Evolutionary conservation across 768 basidiomycete genomes (phyloP).

Genomic region (Pisolithus tinctorius): DNA sequence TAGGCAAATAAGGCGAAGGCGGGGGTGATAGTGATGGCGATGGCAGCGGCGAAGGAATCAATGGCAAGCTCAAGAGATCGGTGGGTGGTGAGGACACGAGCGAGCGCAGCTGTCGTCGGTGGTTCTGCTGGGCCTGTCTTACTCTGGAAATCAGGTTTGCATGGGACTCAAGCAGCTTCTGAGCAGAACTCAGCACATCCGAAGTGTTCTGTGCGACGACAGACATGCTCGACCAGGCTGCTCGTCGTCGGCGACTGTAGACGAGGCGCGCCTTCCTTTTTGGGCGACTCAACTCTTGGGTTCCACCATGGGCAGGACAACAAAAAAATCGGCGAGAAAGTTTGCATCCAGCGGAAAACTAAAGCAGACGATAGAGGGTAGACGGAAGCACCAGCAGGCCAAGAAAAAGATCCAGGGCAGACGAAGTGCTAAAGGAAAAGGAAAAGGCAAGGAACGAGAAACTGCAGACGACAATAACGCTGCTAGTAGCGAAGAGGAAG

Average conservation of each 20-base stretch:
- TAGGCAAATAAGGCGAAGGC: conserved; percentile 32
- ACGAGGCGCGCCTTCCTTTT: conserved; percentile 11
- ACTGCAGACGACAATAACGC: conserved; percentile 18
- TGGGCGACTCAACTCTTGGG: not conserved
- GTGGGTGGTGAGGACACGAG: conserved; percentile 46
- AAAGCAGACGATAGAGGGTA: conserved; percentile 76
- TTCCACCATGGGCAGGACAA: conserved; percentile 48
- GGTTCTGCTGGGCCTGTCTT: conserved; percentile 47
- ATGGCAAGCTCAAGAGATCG: conserved; percentile 49
- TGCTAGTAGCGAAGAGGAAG: conserved; percentile 28
- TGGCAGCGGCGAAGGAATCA: conserved; percentile 50
- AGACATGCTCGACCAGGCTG: not conserved
- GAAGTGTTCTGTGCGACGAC: conserved; percentile 26
- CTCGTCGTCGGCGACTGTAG: not conserved
- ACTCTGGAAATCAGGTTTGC: conserved; percentile 49
- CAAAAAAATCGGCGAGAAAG: conserved; percentile 74
- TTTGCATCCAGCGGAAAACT: conserved; percentile 86
- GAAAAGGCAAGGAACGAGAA: conserved; percentile 16
- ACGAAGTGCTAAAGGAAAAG: conserved; percentile 38
- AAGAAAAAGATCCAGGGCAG: conserved; percentile 65
- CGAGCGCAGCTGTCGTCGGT: conserved; percentile 49
- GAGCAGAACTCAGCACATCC: conserved; percentile 53
- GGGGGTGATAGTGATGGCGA: conserved; percentile 46
- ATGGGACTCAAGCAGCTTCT: conserved; percentile 59
- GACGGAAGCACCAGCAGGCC: conserved; percentile 75